Evolutionary conservation across 805 yeast genomes (phyloP), one percentile per base, ranked within the genome.

Genomic region (Wickerhamiella parazyma): DNA sequence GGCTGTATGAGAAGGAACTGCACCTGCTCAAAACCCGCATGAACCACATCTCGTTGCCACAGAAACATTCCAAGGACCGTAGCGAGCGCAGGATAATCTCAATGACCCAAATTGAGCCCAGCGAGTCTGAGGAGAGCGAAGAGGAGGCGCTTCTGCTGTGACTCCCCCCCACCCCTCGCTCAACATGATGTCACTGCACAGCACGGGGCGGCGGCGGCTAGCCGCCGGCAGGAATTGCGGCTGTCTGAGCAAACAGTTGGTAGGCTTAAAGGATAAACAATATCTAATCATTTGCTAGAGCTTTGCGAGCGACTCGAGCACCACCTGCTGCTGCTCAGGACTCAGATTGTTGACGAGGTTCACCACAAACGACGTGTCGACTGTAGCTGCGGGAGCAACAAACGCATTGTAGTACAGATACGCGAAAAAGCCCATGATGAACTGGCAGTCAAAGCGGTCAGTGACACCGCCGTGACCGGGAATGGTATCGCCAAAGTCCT

Each of bases 401-500:
- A 91, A 91, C 2, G 95, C 84, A 62, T 89, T 95, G 63, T 79
- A 87, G 65, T 91, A 91, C 51, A 91, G 69, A 58, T 86, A 87
- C 26, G 91, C 73, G 59, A 91, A 91, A 33, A 94, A 83, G 10
- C 98, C 98, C 97, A 91, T 91, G 54, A 91, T 68, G 59, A 89
- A 91, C 65, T 91, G 97, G 65, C 98, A 91, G 65, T 91, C 98
- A 68, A 91, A 79, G 65, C 98, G 75, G 61, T 91, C 98, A 20
- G 96, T 87, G 52, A 91, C 79, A 53, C 98, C 98, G 50, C 98
- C 98, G 59, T 91, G 98, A 25, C 98, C 98, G 12, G 98, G 98
- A 53, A 91, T 91, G 8, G 97, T 89, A 58, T 89, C 94, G 52
- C 97, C 98, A 57, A 91, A 91, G 64, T 91, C 98, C 65, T 91